A percentile compares a stretch with the other conserved stretches of the same genome.
Conservation (phyloP, 805 yeast genomes). For the Wickerhamomyces silvicola region DNA sequence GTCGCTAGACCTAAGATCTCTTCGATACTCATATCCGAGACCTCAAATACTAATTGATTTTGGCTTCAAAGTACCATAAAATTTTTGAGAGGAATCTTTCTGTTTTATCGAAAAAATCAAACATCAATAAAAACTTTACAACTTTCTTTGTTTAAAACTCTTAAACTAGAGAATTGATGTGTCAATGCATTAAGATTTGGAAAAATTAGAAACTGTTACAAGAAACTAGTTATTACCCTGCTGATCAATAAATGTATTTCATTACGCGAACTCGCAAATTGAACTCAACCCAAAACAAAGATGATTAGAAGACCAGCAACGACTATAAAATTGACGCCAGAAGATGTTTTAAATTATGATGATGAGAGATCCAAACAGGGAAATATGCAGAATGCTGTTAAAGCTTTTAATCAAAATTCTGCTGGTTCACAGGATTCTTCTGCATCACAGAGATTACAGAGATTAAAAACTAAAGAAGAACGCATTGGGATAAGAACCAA, state of each 20-base stretch:
- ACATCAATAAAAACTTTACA: no score
- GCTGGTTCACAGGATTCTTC: slow-evolving; percentile 9
- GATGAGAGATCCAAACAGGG: slow-evolving; percentile 16
- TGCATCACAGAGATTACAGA: slow-evolving; percentile 4
- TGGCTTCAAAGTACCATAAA: no score
- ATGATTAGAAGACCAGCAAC: slow-evolving; percentile 76
- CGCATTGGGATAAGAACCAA: slow-evolving; percentile 15
- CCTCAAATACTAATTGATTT: no score
- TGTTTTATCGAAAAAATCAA: no score
- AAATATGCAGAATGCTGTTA: slow-evolving; percentile 1
- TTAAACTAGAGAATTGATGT: no score
- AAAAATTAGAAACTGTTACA: no score
- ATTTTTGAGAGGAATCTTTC: no score
- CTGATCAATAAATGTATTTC: no score
- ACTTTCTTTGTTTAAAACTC: no score
- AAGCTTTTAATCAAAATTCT: slow-evolving; percentile 15
- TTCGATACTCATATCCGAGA: no score
- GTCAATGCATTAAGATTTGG: no score
- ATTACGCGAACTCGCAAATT: not conserved
- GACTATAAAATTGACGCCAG: slow-evolving; percentile 57
- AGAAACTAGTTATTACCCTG: no score
- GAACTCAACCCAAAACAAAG: not conserved
- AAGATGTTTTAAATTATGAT: slow-evolving; percentile 43
- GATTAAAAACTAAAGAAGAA: slow-evolving; percentile 14
- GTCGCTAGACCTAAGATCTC: slow-evolving; percentile 1